These are phyloP conservation scores for Spizellomyces sp. DNA, from an alignment of 192 early-diverging fungal genomes.

Conservation along the genomic window DNA sequence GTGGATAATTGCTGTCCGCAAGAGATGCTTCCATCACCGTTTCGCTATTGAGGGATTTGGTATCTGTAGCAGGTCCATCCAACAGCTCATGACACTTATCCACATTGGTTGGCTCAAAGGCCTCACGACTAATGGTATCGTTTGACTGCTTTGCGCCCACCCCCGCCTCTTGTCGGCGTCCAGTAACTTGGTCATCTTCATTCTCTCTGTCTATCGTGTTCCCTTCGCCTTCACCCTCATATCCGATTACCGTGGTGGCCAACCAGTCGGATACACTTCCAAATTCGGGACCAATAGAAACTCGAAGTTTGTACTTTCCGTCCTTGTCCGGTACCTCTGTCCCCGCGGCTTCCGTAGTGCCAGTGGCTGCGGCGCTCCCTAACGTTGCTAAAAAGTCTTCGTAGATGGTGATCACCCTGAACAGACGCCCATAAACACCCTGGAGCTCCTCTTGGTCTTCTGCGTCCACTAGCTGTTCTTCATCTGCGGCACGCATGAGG, in stretches of 20 bases:
- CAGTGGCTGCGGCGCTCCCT: neutral
- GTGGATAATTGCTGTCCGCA: too few relatives aligned
- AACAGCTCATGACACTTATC: too few relatives aligned
- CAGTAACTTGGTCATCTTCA: too few relatives aligned
- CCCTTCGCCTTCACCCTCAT: neutral
- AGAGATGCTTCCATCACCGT: too few relatives aligned
- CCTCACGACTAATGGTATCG: too few relatives aligned
- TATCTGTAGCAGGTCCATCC: too few relatives aligned
- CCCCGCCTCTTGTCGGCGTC: too few relatives aligned
- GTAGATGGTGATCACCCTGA: slow-evolving; percentile 58
- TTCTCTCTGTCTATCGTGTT: neutral
- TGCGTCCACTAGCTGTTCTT: slow-evolving; percentile 53
- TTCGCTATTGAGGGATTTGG: too few relatives aligned
- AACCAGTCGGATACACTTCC: slow-evolving; percentile 30
- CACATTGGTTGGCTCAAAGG: too few relatives aligned
- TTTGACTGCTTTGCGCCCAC: too few relatives aligned
- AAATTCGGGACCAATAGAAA: slow-evolving; percentile 20
- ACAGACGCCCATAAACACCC: slow-evolving; percentile 36
- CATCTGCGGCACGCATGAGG: slow-evolving; percentile 49
- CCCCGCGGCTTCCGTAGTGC: neutral
- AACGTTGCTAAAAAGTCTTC: slow-evolving; percentile 37
- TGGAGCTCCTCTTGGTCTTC: slow-evolving; percentile 49
- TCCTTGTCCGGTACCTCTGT: neutral
- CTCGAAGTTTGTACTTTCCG: neutral
- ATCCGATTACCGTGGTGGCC: slow-evolving; percentile 8